These are phyloP conservation scores for Zygosaccharomyces kombuchaensis DNA, from an alignment of 805 yeast species.

Conservation along the genomic window DNA sequence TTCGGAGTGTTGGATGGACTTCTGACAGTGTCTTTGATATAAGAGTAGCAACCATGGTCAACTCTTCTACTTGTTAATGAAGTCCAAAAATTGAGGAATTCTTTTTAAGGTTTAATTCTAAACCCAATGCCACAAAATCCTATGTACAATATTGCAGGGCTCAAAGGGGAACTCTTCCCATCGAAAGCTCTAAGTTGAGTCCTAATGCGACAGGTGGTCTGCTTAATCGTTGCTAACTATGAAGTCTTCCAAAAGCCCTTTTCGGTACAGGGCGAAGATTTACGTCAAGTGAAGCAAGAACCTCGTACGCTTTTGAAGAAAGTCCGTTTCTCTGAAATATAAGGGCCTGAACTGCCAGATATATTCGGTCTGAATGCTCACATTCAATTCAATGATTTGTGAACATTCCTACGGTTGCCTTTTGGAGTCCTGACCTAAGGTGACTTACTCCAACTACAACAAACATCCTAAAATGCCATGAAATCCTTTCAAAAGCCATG, in stretches of 20 bases:
- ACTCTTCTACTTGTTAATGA: neutral
- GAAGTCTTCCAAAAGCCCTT: neutral
- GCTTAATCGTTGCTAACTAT: neutral
- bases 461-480: too few species aligned
- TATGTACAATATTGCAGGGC: neutral
- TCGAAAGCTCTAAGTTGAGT: too few species aligned
- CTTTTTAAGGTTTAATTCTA: neutral
- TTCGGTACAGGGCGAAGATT: neutral
- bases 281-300: neutral
- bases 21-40: conserved; percentile 33
- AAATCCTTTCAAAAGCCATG: too few species aligned
- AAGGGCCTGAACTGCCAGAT: too few species aligned
- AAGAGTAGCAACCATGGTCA: conserved; percentile 23
- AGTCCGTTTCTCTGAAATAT: too few species aligned
- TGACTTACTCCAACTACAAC: too few species aligned
- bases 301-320: neutral
- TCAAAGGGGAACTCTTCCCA: too few species aligned
- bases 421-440: too few species aligned
- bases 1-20: conserved; percentile 37
- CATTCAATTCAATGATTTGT: too few species aligned
- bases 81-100: neutral
- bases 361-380: too few species aligned
- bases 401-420: too few species aligned
- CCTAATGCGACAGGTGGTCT: too few species aligned
- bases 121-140: neutral